Base-by-base conservation (phyloP, 2,329 filamentous ascomycete species). In the Fusarium chaquense region DNA sequence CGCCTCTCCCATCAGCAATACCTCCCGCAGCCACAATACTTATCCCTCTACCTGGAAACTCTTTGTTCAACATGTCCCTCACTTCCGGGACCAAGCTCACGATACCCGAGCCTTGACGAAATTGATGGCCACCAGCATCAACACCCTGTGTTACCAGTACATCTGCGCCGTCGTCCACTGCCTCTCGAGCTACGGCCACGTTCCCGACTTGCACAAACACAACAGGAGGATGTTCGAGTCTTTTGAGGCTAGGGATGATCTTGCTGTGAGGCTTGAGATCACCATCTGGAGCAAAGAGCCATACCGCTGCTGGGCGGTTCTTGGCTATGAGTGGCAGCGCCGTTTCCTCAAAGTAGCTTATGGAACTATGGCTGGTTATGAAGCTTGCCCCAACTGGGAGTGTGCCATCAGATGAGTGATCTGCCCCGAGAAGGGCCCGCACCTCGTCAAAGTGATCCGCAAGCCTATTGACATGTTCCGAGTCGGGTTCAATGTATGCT, bases 41-140 rank as follows among this genome's bases (percentile, higher is more conserved):
- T 18, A 83, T 69, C 2, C 77, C 73, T 26, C 73, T 76, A 6
- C 72, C 77, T 0, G 70, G 50, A 57, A 81, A 81, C 70, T 81
- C 79, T 1, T 62, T 71, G 4, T 73, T 75, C 18, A 90, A 66
- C 57, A 85, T 80, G 60, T 84, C 83, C 49, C 76, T 78, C 11
- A 89, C 82, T 77, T 91, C 89, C 0, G 87, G 87, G 38, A 91
- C 76, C 5, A 91, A 77, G 4, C 83, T 81, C 5, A 90, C 76
- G 3, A 91, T 78, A 8, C 88, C 83, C 4, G 85, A 83, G 5
- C 86, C 87, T 24, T 79, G 77, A 1, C 81, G 81, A 45, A 87
- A 85, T 65, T 89, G 88, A 73, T 91, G 89, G 0, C 89, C 89
- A 10, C 89, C 89, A 1, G 89, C 89, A 77, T 91, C 89, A 8